A percentile compares a stretch with the other conserved stretches of the same genome.
These are phyloP conservation scores for Boletus edulis DNA, from an alignment of 768 basidiomycete genomes.

Conservation along the genomic window DNA sequence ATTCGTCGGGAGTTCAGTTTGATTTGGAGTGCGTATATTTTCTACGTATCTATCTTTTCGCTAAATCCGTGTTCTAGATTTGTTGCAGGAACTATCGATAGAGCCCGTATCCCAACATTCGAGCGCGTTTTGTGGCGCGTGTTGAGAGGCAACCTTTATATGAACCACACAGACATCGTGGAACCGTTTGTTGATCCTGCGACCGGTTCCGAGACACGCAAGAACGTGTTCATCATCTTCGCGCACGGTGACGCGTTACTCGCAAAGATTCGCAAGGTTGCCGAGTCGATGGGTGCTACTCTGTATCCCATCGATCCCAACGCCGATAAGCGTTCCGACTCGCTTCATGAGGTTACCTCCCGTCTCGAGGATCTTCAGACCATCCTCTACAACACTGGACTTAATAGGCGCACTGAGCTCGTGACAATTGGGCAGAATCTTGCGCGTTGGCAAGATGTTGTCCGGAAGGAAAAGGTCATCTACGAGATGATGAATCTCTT, in stretches of 20 bases:
- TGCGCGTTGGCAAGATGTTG: conserved; percentile 90
- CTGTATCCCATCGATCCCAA: conserved; percentile 96
- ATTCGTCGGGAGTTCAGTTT: conserved; percentile 55
- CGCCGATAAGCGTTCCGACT: conserved; percentile 86
- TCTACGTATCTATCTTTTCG: not conserved
- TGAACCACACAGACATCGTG: conserved; percentile 96
- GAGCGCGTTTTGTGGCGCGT: conserved; percentile 99
- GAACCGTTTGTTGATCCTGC: conserved; percentile 90
- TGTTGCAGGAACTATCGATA: conserved; percentile 95
- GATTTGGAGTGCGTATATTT: conserved; percentile 75
- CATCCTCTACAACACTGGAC: conserved; percentile 85
- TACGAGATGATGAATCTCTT: conserved; percentile 95
- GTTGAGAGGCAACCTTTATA: conserved; percentile 95
- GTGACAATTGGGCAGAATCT: conserved; percentile 81
- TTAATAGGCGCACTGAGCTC: conserved; percentile 80
- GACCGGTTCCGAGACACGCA: conserved; percentile 81
- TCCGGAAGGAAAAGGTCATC: conserved; percentile 92
- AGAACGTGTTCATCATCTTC: conserved; percentile 99
- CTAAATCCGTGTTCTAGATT: conserved; percentile 52
- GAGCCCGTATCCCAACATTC: conserved; percentile 86
- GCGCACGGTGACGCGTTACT: conserved; percentile 92
- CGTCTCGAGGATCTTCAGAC: conserved; percentile 91
- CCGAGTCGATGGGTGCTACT: conserved; percentile 98
- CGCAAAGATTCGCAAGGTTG: conserved; percentile 95
- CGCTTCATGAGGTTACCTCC: conserved; percentile 82